Base-by-base conservation (phyloP, 164 flowering plant species). In the Dillenia suffruticosa region DNA sequence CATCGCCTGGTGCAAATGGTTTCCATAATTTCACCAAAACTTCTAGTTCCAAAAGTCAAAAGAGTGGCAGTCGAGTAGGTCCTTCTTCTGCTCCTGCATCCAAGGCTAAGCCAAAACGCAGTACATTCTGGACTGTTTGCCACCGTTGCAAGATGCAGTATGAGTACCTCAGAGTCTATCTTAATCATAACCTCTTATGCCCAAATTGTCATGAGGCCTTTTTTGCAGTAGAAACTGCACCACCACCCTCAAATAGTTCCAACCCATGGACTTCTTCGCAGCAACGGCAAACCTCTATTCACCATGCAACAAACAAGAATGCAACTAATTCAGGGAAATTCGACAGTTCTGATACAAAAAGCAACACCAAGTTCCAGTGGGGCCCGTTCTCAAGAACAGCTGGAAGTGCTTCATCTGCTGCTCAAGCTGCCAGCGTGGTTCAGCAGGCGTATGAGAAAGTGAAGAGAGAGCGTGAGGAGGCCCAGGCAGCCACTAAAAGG, bases 41-140 rank as follows among this genome's bases (percentile, higher is more conserved):
- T 68, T 58, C 75, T 7, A 49, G 75, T 50, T 58, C 85, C 12
- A 77, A 64, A 63, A 51, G 68, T 58, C 74, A 69, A 10, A 84
- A 79, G 69, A 64, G 47, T 67, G 44, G 74, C 54, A 9, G 70
- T 57, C 73, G 72, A 13, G 58, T 53, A 13, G 46, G 60, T 46
- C 68, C 74, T n/a, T 46, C 82, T 53, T 47, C 79, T 46, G 54
- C 65, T 44, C 69, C 82, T 40, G 58, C 77, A 53, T 45, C 84
- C 63, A 49, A 81, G 15, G 76, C 48, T 40, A 75, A 57, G 50
- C 57, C 80, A 46, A 80, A 78, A 16, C 63, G 68, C n/a, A 68
- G 52, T 54, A 81, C 80, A 24, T 92, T 92, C 65, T 89, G 97
- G 97, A 92, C 97, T 6, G 74, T 75, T 12, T 92, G 97, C 68